Evolutionary conservation across 2,329 filamentous ascomycete genomes (phyloP), one percentile per base, ranked within the genome.

Genomic region (Coleophoma eucalyptorum): DNA sequence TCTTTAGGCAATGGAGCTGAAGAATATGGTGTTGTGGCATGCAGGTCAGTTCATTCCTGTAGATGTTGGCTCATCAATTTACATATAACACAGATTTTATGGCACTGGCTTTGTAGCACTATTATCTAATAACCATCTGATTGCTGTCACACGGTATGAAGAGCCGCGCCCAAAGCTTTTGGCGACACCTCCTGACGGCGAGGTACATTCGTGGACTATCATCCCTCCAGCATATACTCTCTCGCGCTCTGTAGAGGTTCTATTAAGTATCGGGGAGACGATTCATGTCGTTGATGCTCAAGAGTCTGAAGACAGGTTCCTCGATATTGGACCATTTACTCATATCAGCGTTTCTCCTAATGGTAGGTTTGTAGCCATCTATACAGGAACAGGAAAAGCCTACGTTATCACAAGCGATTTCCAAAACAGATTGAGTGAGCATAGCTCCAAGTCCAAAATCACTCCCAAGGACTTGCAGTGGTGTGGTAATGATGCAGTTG

Each of bases 371-470:
- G 87, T 92, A 4, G 90, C 91, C 0, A 78, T 99, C 32, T 97
- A 96, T 65, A 93, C 91, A 0, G 78, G 84, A 31, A 86, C 90
- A 54, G 90, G 91, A 51, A 92, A 85, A 59, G 84, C 94, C 18
- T 96, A 94, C 78, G 89, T 99, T 26, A 91, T 97, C 47, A 94
- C 90, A 44, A 93, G 90, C 62, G 93, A 99, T 67, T 97, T 97
- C 67, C 91, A 96, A 66, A 91, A 88, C 63, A 86, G 92, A 51
- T 76, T 96, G 55, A 93, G 91, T 65, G 92, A 97, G 70, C 93
- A 97, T 65, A 85, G 96, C 62, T 93, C 92, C 1, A 86, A 86
- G 58, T 92, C 90, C 10, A 87, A 87, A 67, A 96, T 90, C 5
- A 79, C 86, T 1, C 94, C 94, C 3, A 87, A 90, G 61, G 90